Conservation (phyloP, 1,284 basidiomycete species). For the Microbotryum lychnidis-dioicae region DNA sequence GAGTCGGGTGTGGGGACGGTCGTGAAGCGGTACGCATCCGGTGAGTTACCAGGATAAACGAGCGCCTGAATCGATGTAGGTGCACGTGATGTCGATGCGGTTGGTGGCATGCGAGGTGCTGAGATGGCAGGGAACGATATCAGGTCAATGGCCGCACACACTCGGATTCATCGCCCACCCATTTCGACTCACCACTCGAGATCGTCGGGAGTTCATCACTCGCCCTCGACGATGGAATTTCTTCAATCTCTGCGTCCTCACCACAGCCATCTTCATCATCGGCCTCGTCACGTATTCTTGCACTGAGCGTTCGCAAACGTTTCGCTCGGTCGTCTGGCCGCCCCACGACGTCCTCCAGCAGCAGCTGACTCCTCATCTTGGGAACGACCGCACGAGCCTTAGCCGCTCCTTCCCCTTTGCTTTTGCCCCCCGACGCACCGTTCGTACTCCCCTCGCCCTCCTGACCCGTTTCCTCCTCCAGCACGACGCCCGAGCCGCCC, state of each 20-base stretch:
- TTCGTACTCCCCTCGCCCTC: conserved; percentile 41
- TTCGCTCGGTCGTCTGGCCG: conserved; percentile 21
- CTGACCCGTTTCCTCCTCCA: conserved; percentile 39
- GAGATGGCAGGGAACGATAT: background rate
- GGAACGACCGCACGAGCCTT: conserved; percentile 46
- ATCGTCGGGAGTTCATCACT: conserved; percentile 19
- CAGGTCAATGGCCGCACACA: background rate
- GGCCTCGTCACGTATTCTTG: background rate
- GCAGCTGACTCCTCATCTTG: conserved; percentile 50
- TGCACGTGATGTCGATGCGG: background rate
- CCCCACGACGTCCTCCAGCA: conserved; percentile 55
- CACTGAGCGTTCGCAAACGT: background rate
- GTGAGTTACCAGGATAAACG: background rate
- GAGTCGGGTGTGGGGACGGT: conserved; percentile 11
- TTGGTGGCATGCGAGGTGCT: conserved; percentile 3
- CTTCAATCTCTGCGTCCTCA: conserved; percentile 38
- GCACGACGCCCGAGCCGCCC: background rate
- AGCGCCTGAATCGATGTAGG: background rate
- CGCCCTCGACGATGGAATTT: conserved; percentile 23
- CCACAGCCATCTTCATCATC: conserved; percentile 37
- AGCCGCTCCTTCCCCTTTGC: conserved; percentile 9
- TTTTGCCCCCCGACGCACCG: conserved; percentile 31
- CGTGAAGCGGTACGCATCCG: conserved; percentile 25
- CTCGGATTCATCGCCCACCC: too few species aligned
- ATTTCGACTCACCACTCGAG: conserved; percentile 14